Conservation (phyloP, 2,329 filamentous ascomycete genomes). For the Cyphellophora attinorum region DNA sequence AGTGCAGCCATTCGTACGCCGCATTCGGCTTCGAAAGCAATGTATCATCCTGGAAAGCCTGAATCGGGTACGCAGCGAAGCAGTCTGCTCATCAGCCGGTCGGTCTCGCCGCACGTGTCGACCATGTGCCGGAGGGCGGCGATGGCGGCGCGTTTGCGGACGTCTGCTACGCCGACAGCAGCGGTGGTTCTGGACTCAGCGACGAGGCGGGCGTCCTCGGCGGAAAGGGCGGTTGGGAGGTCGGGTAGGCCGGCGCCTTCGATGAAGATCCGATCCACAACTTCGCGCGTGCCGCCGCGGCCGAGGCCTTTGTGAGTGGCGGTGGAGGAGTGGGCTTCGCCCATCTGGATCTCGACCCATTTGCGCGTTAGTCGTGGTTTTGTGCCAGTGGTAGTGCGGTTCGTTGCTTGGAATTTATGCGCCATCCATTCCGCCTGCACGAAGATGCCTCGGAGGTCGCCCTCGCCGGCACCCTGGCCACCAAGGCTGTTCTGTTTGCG, state of each 20-base stretch:
- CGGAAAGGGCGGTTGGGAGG: conserved; percentile 27
- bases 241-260: conserved; percentile 55
- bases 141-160: conserved; percentile 50
- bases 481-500: conserved; percentile 43
- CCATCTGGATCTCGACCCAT: conserved; percentile 51
- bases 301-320: conserved; percentile 42
- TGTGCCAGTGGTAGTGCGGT: conserved; percentile 10
- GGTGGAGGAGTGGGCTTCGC: conserved; percentile 21
- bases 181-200: conserved; percentile 22
- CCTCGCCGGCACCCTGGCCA: conserved; percentile 34
- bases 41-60: conserved; percentile 87
- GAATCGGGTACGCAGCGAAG: conserved; percentile 75
- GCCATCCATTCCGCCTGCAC: conserved; percentile 59
- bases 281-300: conserved; percentile 53
- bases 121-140: conserved; percentile 51
- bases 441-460: conserved; percentile 54
- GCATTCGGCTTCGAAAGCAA: conserved; percentile 77
- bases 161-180: conserved; percentile 48
- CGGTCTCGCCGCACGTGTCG: conserved; percentile 52
- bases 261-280: conserved; percentile 56
- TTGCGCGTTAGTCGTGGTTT: conserved; percentile 40
- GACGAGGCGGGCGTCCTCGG: conserved; percentile 26
- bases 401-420: conserved; percentile 39
- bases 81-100: conserved; percentile 59
- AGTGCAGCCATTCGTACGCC: conserved; percentile 91